Evolutionary conservation across 2,329 filamentous ascomycete species (phyloP), one percentile per base, ranked within the genome.

Genomic region (Sphaerostilbella broomeana): DNA sequence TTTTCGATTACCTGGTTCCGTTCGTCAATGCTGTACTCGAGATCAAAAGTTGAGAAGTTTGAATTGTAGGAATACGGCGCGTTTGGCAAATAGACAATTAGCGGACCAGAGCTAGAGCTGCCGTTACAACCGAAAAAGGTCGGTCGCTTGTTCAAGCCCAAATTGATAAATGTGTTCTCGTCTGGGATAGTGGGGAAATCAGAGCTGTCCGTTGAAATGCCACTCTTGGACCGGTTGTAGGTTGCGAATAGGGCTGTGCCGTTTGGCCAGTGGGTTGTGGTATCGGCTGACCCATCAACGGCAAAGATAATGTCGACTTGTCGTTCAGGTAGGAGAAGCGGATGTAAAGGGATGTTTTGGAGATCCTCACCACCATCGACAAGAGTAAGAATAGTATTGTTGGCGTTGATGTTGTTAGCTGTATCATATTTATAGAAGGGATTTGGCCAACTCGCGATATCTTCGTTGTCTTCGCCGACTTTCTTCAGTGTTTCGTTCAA

Each of bases 71-170:
- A 74, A 61, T 89, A 94, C 0, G 86, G 86, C 4, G 79, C 66
- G 57, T 92, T 94, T 42, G 88, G 85, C 10, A 95, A 54, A 64
- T 95, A 95, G 42, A 94, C 82, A 35, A 94, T 67, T 1, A 94
- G 59, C 1, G 86, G 84, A 0, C 70, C 62, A 1, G 57, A 32
- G 11, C 38, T 32, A 9, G 36, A 40, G 15, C 33, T 44, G 3
- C 22, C 13, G 20, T 86, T 65, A 62, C 86, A 92, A 30, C 86
- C 86, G 56, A 92, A 92, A 69, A 92, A 89, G 1, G 81, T 82
- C 0, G 86, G 86, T 4, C 71, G 72, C 43, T 69, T 74, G 68
- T 88, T 90, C 5, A 90, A 29, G 4, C 82, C 81, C 0, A 85
- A 68, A 56, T 88, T 88, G 48, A 90, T 68, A 56, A 92, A 86